Base-by-base conservation (phyloP, 306 rosid genomes). In the Rosa rugosa region DNA sequence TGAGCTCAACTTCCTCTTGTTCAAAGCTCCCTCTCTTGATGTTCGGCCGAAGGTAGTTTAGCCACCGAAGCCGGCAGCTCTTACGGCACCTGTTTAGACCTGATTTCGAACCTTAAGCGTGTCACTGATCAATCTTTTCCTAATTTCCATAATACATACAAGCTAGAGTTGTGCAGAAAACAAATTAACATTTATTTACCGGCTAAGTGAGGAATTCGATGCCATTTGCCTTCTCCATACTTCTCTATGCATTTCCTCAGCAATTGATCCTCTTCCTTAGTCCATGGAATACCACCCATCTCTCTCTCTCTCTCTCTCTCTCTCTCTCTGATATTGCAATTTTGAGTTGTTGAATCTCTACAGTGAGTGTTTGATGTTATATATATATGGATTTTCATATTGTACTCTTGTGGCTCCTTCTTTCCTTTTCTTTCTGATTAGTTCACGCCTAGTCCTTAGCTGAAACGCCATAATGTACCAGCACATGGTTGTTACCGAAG, bases 281-380 rank as follows among this genome's bases (percentile, higher is more conserved):
- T 90, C 91, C 94, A 90, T 23, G 94, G 91, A 86, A 90, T 76
- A 73, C 94, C 91, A 65, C 94, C 94, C 94, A 90, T 90, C 65
- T 80, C 69, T 75, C 71, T 44, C 56, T 16, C 16, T 27, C 31
- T 27, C 31, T n/a, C n/a, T n/a, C n/a, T 90, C 65, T 80, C 69
- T 75, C 71, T 31, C 41, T 51, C 22, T 79, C 67, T 25, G 72
- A 20, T 41, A n/a, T 11, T n/a, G 72, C 49, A 68, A 42, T 13
- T 4, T n/a, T 20, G 71, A 17, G 46, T 38, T 38, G 47, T 36
- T 36, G 46, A 36, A 38, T 16, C 25, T 27, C 68, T 27, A 60
- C 36, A 60, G 16, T 60, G 36, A 60, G 14, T 23, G 5, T 20
- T 60, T 60, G 67, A 64, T n/a, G 14, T 36, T 63, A 20, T 6